Conservation (phyloP, 2,329 filamentous ascomycete species). For the Penicillium corylophilum region DNA sequence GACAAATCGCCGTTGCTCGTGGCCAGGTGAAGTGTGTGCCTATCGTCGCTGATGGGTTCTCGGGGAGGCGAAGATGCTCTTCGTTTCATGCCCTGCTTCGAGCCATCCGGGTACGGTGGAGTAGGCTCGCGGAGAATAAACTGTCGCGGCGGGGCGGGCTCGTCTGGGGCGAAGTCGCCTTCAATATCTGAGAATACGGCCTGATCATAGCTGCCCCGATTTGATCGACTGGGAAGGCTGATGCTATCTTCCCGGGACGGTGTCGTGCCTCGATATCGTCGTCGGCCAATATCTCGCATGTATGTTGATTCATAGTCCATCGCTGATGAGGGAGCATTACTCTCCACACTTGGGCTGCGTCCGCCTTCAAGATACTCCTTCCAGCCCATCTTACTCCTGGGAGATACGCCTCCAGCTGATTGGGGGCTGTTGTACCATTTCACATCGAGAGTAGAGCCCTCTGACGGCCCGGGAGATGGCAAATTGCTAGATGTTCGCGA, state of each 20-base stretch:
- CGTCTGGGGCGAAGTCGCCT: conserved; percentile 42
- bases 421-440: conserved; percentile 42
- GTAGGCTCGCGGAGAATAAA: conserved; percentile 42
- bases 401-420: conserved; percentile 41
- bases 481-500: conserved; percentile 33
- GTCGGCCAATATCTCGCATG: conserved; percentile 37
- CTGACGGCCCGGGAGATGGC: conserved; percentile 33
- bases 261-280: conserved; percentile 51
- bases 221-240: conserved; percentile 52
- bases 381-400: conserved; percentile 41
- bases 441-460: conserved; percentile 33
- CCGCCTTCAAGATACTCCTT: conserved; percentile 43
- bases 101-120: conserved; percentile 36
- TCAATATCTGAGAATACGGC: conserved; percentile 54
- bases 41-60: conserved; percentile 46
- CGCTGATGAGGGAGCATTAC: conserved; percentile 38
- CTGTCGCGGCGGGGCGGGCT: conserved; percentile 35
- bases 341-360: conserved; percentile 47
- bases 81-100: conserved; percentile 60
- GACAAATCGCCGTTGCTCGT: conserved; percentile 53
- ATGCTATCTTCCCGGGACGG: conserved; percentile 51
- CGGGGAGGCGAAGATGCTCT: conserved; percentile 64
- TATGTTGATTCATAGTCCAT: conserved; percentile 40
- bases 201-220: conserved; percentile 64
- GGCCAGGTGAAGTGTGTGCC: conserved; percentile 33